These are phyloP conservation scores for Panicum virgatum DNA, from an alignment of 202 grass and related monocot species.

Conservation along the genomic window DNA sequence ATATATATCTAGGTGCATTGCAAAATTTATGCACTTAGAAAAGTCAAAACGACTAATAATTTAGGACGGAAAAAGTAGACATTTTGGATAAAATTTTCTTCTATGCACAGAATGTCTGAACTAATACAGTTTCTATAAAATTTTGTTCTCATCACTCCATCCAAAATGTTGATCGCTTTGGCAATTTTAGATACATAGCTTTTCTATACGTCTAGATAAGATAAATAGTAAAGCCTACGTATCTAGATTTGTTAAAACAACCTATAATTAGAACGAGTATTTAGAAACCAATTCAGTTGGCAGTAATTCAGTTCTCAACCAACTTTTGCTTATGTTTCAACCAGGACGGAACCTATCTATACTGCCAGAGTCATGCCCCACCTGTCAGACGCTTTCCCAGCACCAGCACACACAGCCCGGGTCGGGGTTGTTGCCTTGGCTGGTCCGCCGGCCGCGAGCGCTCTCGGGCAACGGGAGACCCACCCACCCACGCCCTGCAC, in stretches of 20 bases:
- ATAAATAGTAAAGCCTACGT: too few species aligned
- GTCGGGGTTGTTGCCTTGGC: background rate
- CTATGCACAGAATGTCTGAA: background rate
- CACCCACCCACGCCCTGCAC: background rate
- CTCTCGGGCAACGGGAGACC: slow-evolving; percentile 23
- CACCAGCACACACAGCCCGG: too few species aligned
- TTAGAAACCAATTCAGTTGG: background rate
- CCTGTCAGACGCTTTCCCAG: background rate
- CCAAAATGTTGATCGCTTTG: too few species aligned
- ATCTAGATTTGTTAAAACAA: too few species aligned
- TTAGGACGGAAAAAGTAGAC: too few species aligned
- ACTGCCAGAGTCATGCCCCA: background rate
- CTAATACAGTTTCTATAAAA: background rate
- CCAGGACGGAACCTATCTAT: background rate
- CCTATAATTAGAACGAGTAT: too few species aligned
- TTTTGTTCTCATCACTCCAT: too few species aligned
- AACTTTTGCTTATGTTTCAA: background rate
- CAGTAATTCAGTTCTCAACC: background rate
- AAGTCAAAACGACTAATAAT: too few species aligned
- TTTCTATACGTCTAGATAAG: too few species aligned
- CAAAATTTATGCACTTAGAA: too few species aligned
- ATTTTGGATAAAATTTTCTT: background rate
- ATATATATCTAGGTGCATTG: too few species aligned
- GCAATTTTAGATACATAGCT: too few species aligned
- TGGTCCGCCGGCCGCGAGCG: background rate